Conservation (phyloP, 176 grass and related monocot genomes). For the Alloteropsis semialata region DNA sequence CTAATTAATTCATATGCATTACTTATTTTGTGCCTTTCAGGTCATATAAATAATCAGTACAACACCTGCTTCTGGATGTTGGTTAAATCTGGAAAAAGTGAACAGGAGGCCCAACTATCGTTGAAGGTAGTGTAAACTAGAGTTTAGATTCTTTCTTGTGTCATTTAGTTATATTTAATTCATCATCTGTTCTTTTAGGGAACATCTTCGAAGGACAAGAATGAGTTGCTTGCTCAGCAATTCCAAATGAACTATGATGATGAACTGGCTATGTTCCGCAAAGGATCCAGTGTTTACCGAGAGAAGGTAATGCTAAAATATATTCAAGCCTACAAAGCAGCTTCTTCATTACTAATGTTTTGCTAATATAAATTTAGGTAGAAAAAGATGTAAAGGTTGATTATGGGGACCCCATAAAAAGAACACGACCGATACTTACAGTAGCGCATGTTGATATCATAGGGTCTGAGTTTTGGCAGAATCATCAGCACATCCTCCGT, state of each 20-base stretch:
- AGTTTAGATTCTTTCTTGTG: slow-evolving; percentile 17
- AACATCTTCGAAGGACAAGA: slow-evolving; percentile 67
- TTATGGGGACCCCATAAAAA: slow-evolving; percentile 35
- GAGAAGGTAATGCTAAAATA: slow-evolving; percentile 46
- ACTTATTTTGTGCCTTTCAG: slow-evolving; percentile 29
- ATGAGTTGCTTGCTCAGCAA: slow-evolving; percentile 59
- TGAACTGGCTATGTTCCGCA: slow-evolving; percentile 59
- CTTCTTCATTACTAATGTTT: not conserved
- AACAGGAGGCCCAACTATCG: slow-evolving; percentile 53
- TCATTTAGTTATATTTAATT: not conserved
- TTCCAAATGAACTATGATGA: slow-evolving; percentile 69
- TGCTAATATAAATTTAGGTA: slow-evolving; percentile 33
- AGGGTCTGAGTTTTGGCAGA: slow-evolving; percentile 18
- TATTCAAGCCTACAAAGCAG: not conserved
- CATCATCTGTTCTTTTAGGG: slow-evolving; percentile 33
- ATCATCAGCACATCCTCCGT: slow-evolving; percentile 48
- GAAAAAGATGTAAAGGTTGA: too few species aligned
- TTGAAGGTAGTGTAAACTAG: slow-evolving; percentile 49
- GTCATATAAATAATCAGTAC: slow-evolving; percentile 84
- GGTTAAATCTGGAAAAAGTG: slow-evolving; percentile 75
- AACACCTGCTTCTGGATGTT: slow-evolving; percentile 79
- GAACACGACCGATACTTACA: slow-evolving; percentile 8
- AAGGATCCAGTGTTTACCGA: slow-evolving; percentile 70
- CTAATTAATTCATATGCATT: not conserved
- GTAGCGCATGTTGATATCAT: slow-evolving; percentile 45